Percentiles rank a stretch among this genome's conserved stretches.
Conservation (phyloP, 345 rosid genomes). For the Brassica incana region DNA sequence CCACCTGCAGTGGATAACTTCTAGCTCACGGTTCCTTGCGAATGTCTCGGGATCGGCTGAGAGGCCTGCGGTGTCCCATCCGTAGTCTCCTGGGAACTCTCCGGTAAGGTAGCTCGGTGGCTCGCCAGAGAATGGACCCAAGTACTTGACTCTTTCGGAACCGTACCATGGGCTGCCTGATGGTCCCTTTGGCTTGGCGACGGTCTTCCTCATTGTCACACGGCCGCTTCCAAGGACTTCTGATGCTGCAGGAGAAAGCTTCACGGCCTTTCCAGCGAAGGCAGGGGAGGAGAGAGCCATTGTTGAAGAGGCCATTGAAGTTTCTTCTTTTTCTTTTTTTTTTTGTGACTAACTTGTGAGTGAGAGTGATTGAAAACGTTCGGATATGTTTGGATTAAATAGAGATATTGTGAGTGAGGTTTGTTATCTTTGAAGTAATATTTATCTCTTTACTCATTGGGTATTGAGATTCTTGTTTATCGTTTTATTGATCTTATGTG, state of each 20-base stretch:
- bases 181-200: constrained; percentile 37
- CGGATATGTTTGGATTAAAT: constrained; percentile 33
- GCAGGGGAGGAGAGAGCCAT: constrained; percentile 76
- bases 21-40: constrained; percentile 54
- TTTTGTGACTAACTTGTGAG: constrained; percentile 24
- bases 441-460: constrained; percentile 54
- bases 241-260: constrained; percentile 46
- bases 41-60: constrained; percentile 62
- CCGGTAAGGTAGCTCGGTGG: constrained; percentile 66
- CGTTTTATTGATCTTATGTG: constrained; percentile 35
- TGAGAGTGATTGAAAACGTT: constrained; percentile 20
- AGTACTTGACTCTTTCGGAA: constrained; percentile 72
- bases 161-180: constrained; percentile 79
- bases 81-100: constrained; percentile 69
- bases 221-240: constrained; percentile 55
- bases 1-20: constrained; percentile 57
- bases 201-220: constrained; percentile 59
- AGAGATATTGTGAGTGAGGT: constrained; percentile 1
- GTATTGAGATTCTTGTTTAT: constrained; percentile 44
- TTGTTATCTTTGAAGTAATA: constrained; percentile 55
- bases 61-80: constrained; percentile 59
- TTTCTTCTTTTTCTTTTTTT: background rate
- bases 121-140: constrained; percentile 72
- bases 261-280: constrained; percentile 60
- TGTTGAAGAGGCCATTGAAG: constrained; percentile 60